Base-by-base conservation (phyloP, 495 filamentous ascomycete species). In the Neurospora sp. region DNA sequence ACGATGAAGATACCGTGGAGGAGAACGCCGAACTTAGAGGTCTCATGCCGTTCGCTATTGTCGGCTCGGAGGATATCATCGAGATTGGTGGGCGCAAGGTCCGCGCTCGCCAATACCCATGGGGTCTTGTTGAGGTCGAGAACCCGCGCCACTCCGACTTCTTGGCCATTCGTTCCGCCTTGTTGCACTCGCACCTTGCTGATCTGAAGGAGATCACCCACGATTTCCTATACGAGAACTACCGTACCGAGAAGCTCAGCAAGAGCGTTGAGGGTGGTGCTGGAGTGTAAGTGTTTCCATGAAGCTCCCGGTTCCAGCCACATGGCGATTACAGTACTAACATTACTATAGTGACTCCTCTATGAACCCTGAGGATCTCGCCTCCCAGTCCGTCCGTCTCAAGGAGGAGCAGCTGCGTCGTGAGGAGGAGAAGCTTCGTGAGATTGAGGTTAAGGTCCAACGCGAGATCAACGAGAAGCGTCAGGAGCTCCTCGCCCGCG, bases 401-500 rank as follows among this genome's bases (percentile, higher is more conserved):
- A 99, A 99, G 92, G 96, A 99, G 82, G 96, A 99, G 84, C 96
- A 99, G 82, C 92, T 99, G 71, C 92, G 94, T 75, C 94, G 96
- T 76, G 96, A 99, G 85, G 96, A 99, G 85, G 96, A 98, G 91
- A 99, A 99, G 87, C 91, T 99, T 68, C 91, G 96, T 77, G 96
- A 99, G 86, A 98, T 98, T 80, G 96, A 99, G 80, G 84, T 97
- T 85, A 98, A 98, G 90, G 96, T 99, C 71, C 95, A 98, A 86
- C 92, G 95, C 77, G 96, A 99, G 85, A 99, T 99, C 85, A 97
- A 97, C 83, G 96, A 98, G 87, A 99, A 99, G 89, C 91, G 96
- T 85, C 96, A 99, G 86, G 96, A 99, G 85, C 87, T 99, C 70
- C 86, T 99, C 81, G 96, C 96, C 73, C 94, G 96, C 82, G 96